Percentiles rank a stretch among this genome's conserved stretches.
Evolutionary conservation across 495 filamentous ascomycete genomes (phyloP).

Genomic region (Mytilinidion resinicola): DNA sequence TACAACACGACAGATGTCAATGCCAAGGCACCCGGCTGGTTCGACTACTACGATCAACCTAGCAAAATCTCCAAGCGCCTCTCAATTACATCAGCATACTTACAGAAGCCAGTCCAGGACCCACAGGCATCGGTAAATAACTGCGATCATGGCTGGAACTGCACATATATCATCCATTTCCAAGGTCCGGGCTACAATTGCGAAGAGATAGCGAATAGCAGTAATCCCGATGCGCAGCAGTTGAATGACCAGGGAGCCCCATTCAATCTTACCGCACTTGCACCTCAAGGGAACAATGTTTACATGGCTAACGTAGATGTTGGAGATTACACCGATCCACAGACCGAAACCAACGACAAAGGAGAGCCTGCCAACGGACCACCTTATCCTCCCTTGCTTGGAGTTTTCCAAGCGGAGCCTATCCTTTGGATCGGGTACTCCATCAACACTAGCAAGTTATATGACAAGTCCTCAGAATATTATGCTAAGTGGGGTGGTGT

Average conservation of each 20-base stretch:
- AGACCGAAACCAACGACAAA: constrained; percentile 13
- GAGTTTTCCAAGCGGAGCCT: constrained; percentile 35
- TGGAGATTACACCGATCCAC: constrained; percentile 24
- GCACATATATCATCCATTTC: constrained; percentile 33
- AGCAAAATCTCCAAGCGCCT: constrained; percentile 27
- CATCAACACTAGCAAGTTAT: constrained; percentile 30
- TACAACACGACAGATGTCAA: constrained; percentile 36
- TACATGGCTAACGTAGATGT: constrained; percentile 30
- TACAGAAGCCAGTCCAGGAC: constrained; percentile 20
- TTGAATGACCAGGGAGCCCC: constrained; percentile 8
- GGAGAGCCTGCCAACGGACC: constrained; percentile 10
- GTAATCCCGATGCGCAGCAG: neutral
- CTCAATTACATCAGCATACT: constrained; percentile 25
- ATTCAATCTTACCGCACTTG: constrained; percentile 25
- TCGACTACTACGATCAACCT: constrained; percentile 39
- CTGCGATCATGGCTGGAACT: constrained; percentile 34
- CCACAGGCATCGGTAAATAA: constrained; percentile 9
- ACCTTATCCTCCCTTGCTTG: constrained; percentile 25
- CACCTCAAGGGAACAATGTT: constrained; percentile 29
- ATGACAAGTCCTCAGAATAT: constrained; percentile 8
- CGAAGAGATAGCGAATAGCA: constrained; percentile 23
- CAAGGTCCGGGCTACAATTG: constrained; percentile 39
- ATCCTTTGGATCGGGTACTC: constrained; percentile 38
- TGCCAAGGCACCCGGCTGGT: constrained; percentile 10
- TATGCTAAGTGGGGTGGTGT: constrained; percentile 24